Evolutionary conservation across 2,329 filamentous ascomycete species (phyloP).

Genomic region (Catunica adiposa): DNA sequence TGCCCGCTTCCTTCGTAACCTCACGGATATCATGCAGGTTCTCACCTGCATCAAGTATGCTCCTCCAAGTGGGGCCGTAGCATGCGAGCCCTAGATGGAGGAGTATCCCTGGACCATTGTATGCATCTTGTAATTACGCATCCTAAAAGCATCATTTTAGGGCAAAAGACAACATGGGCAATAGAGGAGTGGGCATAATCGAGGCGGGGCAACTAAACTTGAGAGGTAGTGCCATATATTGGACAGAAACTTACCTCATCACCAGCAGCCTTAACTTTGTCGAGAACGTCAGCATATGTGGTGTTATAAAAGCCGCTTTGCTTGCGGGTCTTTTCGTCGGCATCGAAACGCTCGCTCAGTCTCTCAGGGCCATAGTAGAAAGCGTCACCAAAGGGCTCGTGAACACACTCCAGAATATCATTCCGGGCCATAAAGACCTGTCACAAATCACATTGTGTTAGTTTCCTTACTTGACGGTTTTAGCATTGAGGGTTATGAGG

Average conservation of each 20-base stretch:
- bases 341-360: conserved; percentile 60
- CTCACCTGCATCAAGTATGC: neutral
- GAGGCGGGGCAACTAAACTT: neutral
- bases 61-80: neutral
- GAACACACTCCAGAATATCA: conserved; percentile 65
- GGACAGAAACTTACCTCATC: conserved; percentile 41
- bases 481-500: neutral
- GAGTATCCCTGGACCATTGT: neutral
- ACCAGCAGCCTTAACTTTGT: conserved; percentile 54
- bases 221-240: neutral
- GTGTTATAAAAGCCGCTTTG: conserved; percentile 50
- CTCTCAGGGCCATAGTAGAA: conserved; percentile 93
- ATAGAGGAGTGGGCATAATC: neutral
- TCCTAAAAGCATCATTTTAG: neutral
- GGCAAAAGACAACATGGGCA: neutral
- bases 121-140: neutral
- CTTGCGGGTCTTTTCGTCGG: conserved; percentile 40
- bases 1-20: too few relatives aligned
- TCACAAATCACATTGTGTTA: neutral
- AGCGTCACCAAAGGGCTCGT: conserved; percentile 93
- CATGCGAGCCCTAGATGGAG: neutral
- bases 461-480: neutral
- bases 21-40: neutral
- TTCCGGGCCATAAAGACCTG: conserved; percentile 93
- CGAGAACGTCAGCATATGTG: conserved; percentile 63